These are phyloP conservation scores for Artemisia argyi DNA, from an alignment of 129 eudicot genomes.

Conservation along the genomic window DNA sequence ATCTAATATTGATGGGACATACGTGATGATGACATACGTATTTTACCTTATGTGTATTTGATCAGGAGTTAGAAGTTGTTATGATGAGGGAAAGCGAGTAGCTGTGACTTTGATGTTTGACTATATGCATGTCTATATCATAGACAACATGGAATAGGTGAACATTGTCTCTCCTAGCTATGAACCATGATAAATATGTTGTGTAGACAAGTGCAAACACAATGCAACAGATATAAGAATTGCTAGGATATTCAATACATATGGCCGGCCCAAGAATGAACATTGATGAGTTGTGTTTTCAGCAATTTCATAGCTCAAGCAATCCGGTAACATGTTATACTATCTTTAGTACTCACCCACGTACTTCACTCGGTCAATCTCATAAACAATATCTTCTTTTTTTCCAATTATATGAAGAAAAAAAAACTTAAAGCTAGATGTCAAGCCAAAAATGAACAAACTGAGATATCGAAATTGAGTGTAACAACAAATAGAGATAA, in stretches of 20 bases:
- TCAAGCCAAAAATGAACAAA: too few species aligned
- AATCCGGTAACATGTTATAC: slow-evolving; percentile 44
- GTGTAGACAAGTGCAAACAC: neutral
- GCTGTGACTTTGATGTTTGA: slow-evolving; percentile 80
- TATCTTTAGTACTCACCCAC: neutral
- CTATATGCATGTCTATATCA: slow-evolving; percentile 75
- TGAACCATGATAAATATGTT: neutral
- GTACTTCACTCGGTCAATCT: neutral
- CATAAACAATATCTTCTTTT: too few species aligned
- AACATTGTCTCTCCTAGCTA: neutral
- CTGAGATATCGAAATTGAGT: too few species aligned
- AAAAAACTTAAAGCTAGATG: too few species aligned
- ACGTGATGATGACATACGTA: too few species aligned
- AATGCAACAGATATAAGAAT: slow-evolving; percentile 63
- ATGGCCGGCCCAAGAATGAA: slow-evolving; percentile 92
- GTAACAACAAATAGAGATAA: too few species aligned
- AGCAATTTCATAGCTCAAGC: slow-evolving; percentile 92
- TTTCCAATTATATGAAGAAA: too few species aligned
- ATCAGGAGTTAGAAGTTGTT: slow-evolving; percentile 87
- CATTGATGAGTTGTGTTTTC: slow-evolving; percentile 50
- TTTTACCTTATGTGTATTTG: neutral
- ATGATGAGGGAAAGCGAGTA: slow-evolving; percentile 69
- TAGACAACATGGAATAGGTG: slow-evolving; percentile 82
- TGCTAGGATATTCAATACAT: slow-evolving; percentile 84
- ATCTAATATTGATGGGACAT: too few species aligned